Conservation (phyloP, 2,329 filamentous ascomycete species). For the Arthroderma sp. region DNA sequence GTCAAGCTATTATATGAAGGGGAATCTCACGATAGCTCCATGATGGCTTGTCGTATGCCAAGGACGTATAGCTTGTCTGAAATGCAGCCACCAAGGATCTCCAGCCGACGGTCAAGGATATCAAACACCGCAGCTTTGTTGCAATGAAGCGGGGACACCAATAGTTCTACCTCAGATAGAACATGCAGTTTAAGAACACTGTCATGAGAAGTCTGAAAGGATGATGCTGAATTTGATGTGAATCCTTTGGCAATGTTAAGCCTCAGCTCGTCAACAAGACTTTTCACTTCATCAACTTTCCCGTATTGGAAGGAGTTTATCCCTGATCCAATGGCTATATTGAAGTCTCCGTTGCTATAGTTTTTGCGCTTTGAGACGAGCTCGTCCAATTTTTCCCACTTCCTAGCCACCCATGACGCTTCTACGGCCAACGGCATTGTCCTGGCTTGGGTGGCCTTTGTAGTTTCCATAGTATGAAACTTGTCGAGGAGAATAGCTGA, state of each 20-base stretch:
- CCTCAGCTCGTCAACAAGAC: slow-evolving; percentile 51
- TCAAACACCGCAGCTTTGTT: slow-evolving; percentile 27
- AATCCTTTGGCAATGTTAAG: slow-evolving; percentile 59
- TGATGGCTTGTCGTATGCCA: slow-evolving; percentile 70
- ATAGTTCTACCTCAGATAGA: slow-evolving; percentile 71
- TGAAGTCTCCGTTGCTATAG: slow-evolving; percentile 52
- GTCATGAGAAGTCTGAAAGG: slow-evolving; percentile 72
- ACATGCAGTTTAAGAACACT: slow-evolving; percentile 77
- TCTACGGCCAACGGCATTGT: slow-evolving; percentile 78
- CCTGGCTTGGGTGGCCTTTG: slow-evolving; percentile 41
- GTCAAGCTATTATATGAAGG: slow-evolving; percentile 2
- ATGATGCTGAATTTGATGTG: slow-evolving; percentile 63
- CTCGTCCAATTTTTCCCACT: slow-evolving; percentile 61
- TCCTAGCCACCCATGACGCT: slow-evolving; percentile 77
- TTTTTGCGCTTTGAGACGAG: slow-evolving; percentile 39
- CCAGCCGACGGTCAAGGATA: slow-evolving; percentile 62
- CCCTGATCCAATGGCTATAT: slow-evolving; percentile 61
- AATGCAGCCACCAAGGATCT: slow-evolving; percentile 75
- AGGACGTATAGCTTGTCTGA: slow-evolving; percentile 90
- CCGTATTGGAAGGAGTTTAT: slow-evolving; percentile 47
- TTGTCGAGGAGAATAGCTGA: slow-evolving; percentile 75
- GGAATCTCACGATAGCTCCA: slow-evolving; percentile 50
- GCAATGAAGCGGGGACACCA: slow-evolving; percentile 34
- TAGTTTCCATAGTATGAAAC: slow-evolving; percentile 57
- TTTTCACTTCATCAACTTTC: slow-evolving; percentile 39